Evolutionary conservation across 2,329 filamentous ascomycete genomes (phyloP), one percentile per base, ranked within the genome.

Genomic region (Curvularia lunata): DNA sequence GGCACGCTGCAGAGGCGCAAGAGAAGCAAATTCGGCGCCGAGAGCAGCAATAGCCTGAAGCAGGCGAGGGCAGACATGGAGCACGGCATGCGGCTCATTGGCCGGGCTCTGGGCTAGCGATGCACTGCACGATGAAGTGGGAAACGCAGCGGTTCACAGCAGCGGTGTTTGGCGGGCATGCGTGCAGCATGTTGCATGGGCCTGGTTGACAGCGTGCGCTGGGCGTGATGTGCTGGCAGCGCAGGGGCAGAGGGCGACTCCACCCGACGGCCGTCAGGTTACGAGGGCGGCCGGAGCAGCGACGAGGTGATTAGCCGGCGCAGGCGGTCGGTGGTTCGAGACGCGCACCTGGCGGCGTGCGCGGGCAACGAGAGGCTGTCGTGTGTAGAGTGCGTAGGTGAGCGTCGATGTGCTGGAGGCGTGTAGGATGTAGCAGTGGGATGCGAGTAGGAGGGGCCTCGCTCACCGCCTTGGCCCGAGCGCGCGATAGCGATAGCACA

Each of bases 131-230:
- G 63, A 68, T 69, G 67, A 71, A 68, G 62, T 59, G 62, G 67
- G 67, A 71, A 70, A 66, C 54, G 63, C 21, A 60, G 61, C 60
- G 61, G 68, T 71, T 68, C 64, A 60, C 54, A 54, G 60, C 59
- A 61, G 68, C n/a, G 12, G 13, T 34, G 32, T 34, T 16, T 34
- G 32, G 32, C 32, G 32, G 32, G 32, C 32, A 34, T 34, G 64
- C 64, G 66, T 68, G 67, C 65, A 69, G 63, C 55, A 50, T 32
- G 55, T 58, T 58, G 55, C 55, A 58, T 58, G 51, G 56, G 52
- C 41, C 42, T 59, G 59, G 60, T 67, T 69, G 67, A 71, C 70
- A 72, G 64, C 66, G 65, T 65, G 71, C 68, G 66, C 62, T 60
- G 54, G 52, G 58, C 62, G 40, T 64, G 54, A 57, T 58, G 52